These are phyloP conservation scores for Dipteronia sinensis DNA, from an alignment of 345 rosid species.

Conservation along the genomic window DNA sequence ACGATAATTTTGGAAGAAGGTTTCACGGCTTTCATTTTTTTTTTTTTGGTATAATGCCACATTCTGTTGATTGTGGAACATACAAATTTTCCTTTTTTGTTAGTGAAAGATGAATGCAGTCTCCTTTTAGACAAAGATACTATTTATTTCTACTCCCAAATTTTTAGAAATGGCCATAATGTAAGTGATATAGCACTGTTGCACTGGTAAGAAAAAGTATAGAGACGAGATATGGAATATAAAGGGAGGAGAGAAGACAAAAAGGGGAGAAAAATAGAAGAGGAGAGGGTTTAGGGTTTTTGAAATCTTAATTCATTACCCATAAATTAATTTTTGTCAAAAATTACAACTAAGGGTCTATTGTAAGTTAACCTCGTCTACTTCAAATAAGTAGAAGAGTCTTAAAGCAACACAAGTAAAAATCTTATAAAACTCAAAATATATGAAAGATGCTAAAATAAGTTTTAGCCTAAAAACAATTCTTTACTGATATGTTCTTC, in stretches of 20 bases:
- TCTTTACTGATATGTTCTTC: neutral
- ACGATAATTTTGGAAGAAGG: neutral
- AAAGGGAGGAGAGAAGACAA: neutral
- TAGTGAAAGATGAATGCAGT: neutral
- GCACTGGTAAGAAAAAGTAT: neutral
- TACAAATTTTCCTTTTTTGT: neutral
- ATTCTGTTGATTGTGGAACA: neutral
- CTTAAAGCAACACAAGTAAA: neutral
- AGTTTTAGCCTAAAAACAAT: neutral
- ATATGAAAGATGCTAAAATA: neutral
- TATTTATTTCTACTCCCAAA: neutral
- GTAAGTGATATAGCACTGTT: neutral
- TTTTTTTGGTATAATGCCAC: constrained; percentile 2
- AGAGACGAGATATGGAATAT: neutral
- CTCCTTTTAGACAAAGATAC: neutral
- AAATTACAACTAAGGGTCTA: neutral
- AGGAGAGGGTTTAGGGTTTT: neutral
- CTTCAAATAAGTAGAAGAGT: neutral
- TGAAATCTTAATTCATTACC: neutral
- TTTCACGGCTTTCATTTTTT: neutral
- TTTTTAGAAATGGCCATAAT: neutral
- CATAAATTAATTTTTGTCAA: neutral
- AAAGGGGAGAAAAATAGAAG: neutral
- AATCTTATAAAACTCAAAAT: neutral
- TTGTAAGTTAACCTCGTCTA: neutral